Conservation (phyloP, 1,284 basidiomycete genomes). For the Cutaneotrichosporon sp. region DNA sequence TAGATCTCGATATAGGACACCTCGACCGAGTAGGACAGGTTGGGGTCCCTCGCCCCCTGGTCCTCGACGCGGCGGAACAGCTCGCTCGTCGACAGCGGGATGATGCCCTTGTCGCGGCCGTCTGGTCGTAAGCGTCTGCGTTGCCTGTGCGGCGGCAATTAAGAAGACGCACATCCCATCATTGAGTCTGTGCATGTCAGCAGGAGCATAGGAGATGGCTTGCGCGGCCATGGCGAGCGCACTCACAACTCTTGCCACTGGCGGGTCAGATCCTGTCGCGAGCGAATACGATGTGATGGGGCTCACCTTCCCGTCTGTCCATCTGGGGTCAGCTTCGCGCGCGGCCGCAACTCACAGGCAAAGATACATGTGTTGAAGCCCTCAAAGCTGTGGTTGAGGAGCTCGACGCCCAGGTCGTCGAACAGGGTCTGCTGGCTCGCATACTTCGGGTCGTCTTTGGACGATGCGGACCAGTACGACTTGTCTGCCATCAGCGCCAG, state of each 20-base stretch:
- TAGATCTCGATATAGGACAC: constrained; percentile 98
- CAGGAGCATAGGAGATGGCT: not conserved
- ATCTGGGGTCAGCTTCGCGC: constrained; percentile 25
- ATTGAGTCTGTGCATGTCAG: constrained; percentile 59
- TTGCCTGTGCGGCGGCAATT: not conserved
- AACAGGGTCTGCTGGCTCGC: constrained; percentile 91
- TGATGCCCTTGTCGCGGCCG: constrained; percentile 94
- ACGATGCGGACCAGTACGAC: constrained; percentile 89
- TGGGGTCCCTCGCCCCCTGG: constrained; percentile 62
- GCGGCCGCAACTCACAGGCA: constrained; percentile 67
- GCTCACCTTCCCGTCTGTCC: constrained; percentile 47
- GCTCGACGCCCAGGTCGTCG: constrained; percentile 87
- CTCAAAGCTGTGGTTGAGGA: constrained; percentile 89
- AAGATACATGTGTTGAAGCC: constrained; percentile 98
- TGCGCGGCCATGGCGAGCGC: not conserved
- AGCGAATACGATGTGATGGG: too few relatives aligned
- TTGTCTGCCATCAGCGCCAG: constrained; percentile 58
- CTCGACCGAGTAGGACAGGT: constrained; percentile 81
- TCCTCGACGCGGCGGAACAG: constrained; percentile 76
- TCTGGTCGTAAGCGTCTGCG: constrained; percentile 53
- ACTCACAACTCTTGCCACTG: constrained; percentile 46
- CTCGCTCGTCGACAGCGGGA: constrained; percentile 89
- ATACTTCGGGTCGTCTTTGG: constrained; percentile 77
- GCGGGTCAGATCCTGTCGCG: constrained; percentile 1
- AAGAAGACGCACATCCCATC: constrained; percentile 85